phyloP scores from a whole-genome alignment of 2,329 filamentous ascomycete species.

The Chalaropsis ovoidea region DNA sequence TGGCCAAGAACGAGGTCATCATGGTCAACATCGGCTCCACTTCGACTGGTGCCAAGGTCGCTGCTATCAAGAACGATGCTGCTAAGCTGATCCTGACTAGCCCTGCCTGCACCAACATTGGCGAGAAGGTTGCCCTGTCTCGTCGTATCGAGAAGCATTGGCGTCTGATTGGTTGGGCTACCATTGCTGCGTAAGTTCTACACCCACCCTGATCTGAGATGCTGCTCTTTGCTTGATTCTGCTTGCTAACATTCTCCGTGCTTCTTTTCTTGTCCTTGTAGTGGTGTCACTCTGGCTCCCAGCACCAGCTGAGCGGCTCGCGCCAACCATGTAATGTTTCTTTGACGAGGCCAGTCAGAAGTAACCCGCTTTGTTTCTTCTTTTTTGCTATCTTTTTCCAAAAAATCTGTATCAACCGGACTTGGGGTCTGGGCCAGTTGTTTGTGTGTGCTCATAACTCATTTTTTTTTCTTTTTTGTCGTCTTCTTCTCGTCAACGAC shows the following conservation, averaged over 20 bases:
- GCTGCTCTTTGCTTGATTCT: too few relatives aligned
- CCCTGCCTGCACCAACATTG: conserved; percentile 91
- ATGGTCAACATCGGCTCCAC: conserved; percentile 99
- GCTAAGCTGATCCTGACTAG: conserved; percentile 88
- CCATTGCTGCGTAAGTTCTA: conserved; percentile 56
- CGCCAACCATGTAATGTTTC: neutral
- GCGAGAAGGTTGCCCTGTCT: conserved; percentile 93
- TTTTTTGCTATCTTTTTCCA: neutral
- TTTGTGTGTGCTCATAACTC: conserved; percentile 1
- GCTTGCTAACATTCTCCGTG: conserved; percentile 27
- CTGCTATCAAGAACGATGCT: conserved; percentile 94
- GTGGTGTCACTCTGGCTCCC: conserved; percentile 46
- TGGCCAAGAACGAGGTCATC: conserved; percentile 96
- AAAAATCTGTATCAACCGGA: conserved; percentile 1
- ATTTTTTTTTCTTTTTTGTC: neutral
- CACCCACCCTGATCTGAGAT: neutral
- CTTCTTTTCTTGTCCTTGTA: conserved; percentile 28
- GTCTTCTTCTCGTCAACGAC: conserved; percentile 6
- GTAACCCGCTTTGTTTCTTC: neutral
- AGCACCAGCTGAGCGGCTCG: conserved; percentile 36
- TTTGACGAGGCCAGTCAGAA: neutral
- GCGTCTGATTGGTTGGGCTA: conserved; percentile 88
- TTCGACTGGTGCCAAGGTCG: conserved; percentile 92
- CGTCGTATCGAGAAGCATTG: conserved; percentile 99
- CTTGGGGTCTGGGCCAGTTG: conserved; percentile 4